Conservation (phyloP, 2,329 filamentous ascomycete species). For the Trichoderma atrobrunneum region DNA sequence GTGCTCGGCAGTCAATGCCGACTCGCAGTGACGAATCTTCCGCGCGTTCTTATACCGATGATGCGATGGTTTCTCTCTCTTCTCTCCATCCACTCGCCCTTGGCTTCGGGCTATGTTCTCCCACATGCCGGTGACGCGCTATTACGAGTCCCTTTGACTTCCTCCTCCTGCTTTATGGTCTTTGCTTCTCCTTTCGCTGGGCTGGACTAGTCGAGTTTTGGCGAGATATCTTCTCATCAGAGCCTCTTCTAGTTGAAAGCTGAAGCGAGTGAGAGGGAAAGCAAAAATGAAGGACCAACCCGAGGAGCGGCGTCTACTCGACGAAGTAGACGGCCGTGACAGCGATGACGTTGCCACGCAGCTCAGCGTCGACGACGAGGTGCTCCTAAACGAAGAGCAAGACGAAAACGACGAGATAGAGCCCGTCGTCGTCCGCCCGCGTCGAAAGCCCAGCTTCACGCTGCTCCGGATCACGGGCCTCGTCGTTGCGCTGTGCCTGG, state of each 20-base stretch:
- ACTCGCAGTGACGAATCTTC: not conserved
- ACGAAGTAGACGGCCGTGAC: not conserved
- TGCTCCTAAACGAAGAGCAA: not conserved
- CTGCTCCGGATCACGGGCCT: conserved; percentile 4
- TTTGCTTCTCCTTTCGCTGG: not conserved
- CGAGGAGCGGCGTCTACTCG: conserved; percentile 11
- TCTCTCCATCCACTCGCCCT: not conserved
- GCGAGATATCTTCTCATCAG: not conserved
- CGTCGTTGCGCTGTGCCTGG: conserved; percentile 2
- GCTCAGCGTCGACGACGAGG: not conserved
- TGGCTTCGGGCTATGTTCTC: not conserved
- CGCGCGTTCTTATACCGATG: conserved; percentile 8
- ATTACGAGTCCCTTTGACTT: not conserved
- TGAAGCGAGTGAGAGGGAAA: not conserved
- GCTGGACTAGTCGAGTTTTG: not conserved
- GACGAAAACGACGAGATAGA: not conserved
- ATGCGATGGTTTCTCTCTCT: not conserved
- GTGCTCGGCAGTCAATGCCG: conserved; percentile 14
- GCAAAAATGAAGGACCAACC: not conserved
- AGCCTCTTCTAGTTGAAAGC: not conserved
- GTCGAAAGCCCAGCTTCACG: not conserved
- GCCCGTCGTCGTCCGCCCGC: not conserved
- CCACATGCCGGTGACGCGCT: not conserved
- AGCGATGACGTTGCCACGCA: conserved; percentile 4
- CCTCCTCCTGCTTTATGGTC: not conserved